A percentile compares a stretch with the other conserved stretches of the same genome.
Evolutionary conservation across 148 eudicot genomes (phyloP).

Genomic region (Gaultheria prostrata): DNA sequence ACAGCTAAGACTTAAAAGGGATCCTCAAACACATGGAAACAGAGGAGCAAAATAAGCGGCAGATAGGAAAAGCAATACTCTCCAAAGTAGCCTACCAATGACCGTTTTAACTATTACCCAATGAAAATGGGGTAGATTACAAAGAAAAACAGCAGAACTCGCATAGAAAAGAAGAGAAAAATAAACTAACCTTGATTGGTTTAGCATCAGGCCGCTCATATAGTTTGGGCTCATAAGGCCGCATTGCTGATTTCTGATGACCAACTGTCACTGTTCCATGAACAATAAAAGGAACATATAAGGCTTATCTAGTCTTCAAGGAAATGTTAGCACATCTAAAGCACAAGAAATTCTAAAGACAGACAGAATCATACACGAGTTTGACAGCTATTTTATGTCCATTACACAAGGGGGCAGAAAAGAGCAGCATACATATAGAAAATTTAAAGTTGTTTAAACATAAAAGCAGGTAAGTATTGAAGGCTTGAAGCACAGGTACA

Average conservation of each 20-base stretch:
- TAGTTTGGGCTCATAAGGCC: constrained; percentile 48
- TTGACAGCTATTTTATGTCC: background rate
- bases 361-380: background rate
- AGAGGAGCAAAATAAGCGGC: background rate
- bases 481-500: background rate
- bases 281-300: constrained; percentile 12
- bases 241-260: constrained; percentile 55
- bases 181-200: constrained; percentile 53
- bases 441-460: background rate
- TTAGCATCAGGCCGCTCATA: constrained; percentile 64
- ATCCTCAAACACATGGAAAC: background rate
- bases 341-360: constrained; percentile 5
- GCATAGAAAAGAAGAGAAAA: background rate
- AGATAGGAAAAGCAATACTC: background rate
- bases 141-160: background rate
- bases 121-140: background rate
- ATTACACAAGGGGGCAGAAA: background rate
- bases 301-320: background rate
- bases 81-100: background rate
- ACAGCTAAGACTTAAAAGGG: background rate
- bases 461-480: background rate
- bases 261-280: constrained; percentile 41
- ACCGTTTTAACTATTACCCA: background rate
- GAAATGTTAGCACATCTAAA: background rate
- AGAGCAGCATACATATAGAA: background rate